Conservation (phyloP, 2,329 filamentous ascomycete genomes). For the Ustulina deusta region DNA sequence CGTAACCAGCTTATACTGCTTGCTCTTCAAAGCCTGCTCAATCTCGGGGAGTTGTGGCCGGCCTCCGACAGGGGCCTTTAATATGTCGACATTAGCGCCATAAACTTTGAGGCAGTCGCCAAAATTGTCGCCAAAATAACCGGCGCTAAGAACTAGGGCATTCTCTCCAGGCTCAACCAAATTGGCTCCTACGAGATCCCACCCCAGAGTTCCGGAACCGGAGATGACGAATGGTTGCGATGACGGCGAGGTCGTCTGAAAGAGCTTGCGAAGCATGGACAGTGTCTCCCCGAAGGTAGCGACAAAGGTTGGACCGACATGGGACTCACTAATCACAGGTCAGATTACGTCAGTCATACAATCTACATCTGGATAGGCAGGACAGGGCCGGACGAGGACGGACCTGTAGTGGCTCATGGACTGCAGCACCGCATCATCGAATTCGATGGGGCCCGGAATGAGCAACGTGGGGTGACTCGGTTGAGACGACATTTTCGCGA, state of each 20-base stretch:
- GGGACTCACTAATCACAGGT: conserved; percentile 78
- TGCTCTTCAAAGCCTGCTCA: conserved; percentile 87
- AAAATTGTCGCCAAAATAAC: conserved; percentile 97
- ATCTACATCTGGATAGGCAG: not conserved
- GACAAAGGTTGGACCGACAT: conserved; percentile 90
- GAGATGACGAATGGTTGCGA: conserved; percentile 94
- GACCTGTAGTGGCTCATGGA: conserved; percentile 96
- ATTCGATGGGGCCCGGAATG: conserved; percentile 97
- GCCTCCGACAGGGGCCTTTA: conserved; percentile 89
- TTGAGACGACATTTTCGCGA: conserved; percentile 69
- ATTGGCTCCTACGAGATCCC: conserved; percentile 97
- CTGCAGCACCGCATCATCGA: conserved; percentile 94
- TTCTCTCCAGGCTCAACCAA: conserved; percentile 89
- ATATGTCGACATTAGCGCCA: conserved; percentile 87
- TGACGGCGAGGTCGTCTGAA: conserved; percentile 85
- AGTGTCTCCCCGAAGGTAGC: conserved; percentile 91
- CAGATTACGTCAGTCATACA: conserved; percentile 22
- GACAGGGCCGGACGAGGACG: conserved; percentile 52
- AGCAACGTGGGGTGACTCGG: conserved; percentile 78
- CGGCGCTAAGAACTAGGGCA: conserved; percentile 91
- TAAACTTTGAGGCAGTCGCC: conserved; percentile 93
- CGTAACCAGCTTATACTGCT: conserved; percentile 93
- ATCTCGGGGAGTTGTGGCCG: conserved; percentile 88
- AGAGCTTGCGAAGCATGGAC: conserved; percentile 88
- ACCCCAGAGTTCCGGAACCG: conserved; percentile 94